Evolutionary conservation across 768 basidiomycete species (phyloP).

Genomic region (Dioszegia hungarica): DNA sequence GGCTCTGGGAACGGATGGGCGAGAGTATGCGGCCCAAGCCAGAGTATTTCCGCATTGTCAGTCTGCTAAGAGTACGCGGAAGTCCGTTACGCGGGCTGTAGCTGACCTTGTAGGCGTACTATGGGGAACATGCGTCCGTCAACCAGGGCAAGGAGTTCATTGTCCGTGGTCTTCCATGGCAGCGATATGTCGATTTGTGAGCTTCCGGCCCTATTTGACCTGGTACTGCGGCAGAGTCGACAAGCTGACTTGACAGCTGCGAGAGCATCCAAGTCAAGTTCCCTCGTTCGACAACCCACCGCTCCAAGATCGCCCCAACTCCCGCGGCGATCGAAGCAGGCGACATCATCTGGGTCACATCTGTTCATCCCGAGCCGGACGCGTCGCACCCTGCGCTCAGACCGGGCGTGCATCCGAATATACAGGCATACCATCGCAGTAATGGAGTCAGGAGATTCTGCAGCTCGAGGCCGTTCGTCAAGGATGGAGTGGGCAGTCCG

Average conservation of each 20-base stretch:
- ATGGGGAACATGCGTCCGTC: slow-evolving; percentile 77
- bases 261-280: slow-evolving; percentile 89
- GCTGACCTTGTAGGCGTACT: slow-evolving; percentile 58
- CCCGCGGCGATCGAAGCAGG: slow-evolving; percentile 69
- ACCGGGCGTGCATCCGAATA: slow-evolving; percentile 72
- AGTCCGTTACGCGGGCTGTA: no score
- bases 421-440: slow-evolving; percentile 82
- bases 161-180: slow-evolving; percentile 91
- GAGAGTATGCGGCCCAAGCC: slow-evolving; percentile 75
- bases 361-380: slow-evolving; percentile 80
- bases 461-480: slow-evolving; percentile 65
- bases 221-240: slow-evolving; percentile 33
- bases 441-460: slow-evolving; percentile 82
- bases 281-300: slow-evolving; percentile 74
- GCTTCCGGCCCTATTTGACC: not conserved
- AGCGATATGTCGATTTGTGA: slow-evolving; percentile 58
- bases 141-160: slow-evolving; percentile 80
- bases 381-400: slow-evolving; percentile 70
- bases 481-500: slow-evolving; percentile 51
- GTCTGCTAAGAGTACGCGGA: not conserved
- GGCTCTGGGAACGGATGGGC: slow-evolving; percentile 74
- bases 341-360: slow-evolving; percentile 82
- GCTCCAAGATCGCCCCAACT: slow-evolving; percentile 63
- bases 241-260: slow-evolving; percentile 58
- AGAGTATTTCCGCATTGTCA: slow-evolving; percentile 81